Evolutionary conservation across 73 alveolate species (phyloP).

Genomic region (Paramecium primaurelia): DNA sequence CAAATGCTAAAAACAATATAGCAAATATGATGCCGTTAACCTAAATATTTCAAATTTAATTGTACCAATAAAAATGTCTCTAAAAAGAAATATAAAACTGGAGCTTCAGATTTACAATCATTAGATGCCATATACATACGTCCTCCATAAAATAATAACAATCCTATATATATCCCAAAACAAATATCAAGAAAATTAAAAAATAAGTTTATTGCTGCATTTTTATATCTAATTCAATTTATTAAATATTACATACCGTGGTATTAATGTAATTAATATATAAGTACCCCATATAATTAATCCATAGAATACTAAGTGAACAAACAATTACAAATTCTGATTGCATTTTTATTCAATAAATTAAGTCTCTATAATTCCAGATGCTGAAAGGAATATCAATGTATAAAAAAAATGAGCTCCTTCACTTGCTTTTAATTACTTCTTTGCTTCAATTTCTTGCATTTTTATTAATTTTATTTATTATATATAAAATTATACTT

Average conservation of each 20-base stretch:
- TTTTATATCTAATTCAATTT: conserved; percentile 31
- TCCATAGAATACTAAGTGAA: conserved; percentile 58
- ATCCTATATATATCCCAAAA: neutral
- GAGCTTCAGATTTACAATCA: neutral
- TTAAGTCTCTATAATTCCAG: conserved; percentile 57
- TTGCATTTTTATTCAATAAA: conserved; percentile 49
- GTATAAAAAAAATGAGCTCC: conserved; percentile 65
- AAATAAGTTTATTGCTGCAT: conserved; percentile 57
- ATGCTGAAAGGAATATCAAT: conserved; percentile 57
- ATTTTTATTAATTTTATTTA: conserved; percentile 6
- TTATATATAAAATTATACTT: neutral
- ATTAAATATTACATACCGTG: neutral
- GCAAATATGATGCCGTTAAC: conserved; percentile 49
- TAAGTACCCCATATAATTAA: conserved; percentile 60
- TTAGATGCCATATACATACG: neutral
- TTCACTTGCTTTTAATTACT: conserved; percentile 49
- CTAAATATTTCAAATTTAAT: neutral
- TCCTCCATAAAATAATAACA: neutral
- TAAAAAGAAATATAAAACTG: conserved; percentile 1
- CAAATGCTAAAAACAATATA: conserved; percentile 14
- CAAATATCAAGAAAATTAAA: conserved; percentile 52
- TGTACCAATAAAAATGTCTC: conserved; percentile 6
- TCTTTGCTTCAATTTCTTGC: conserved; percentile 62
- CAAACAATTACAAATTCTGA: conserved; percentile 18
- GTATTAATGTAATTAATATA: conserved; percentile 48